Percentiles rank a stretch among this genome's conserved stretches.
These are phyloP conservation scores for Septoria linicola DNA, from an alignment of 2,329 filamentous ascomycete species.

Conservation along the genomic window DNA sequence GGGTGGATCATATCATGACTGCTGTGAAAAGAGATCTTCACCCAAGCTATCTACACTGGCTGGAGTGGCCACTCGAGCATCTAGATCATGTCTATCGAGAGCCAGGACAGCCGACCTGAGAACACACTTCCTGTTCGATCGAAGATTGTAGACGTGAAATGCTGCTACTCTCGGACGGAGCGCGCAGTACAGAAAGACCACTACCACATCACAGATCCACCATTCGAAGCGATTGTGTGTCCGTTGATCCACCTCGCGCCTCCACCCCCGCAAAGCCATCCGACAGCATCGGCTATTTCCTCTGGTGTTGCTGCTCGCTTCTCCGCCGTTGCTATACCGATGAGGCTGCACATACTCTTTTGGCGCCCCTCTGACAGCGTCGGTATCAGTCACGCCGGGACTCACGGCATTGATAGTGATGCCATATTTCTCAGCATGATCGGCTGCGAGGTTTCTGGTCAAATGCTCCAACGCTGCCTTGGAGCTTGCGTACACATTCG, in stretches of 20 bases:
- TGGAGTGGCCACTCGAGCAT: slow-evolving; percentile 16
- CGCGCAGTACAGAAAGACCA: too few relatives aligned
- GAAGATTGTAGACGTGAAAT: too few relatives aligned
- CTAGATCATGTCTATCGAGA: not conserved
- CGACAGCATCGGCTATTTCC: slow-evolving; percentile 58
- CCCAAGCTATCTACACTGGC: slow-evolving; percentile 20
- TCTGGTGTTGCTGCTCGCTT: slow-evolving; percentile 52
- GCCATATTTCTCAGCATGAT: slow-evolving; percentile 53
- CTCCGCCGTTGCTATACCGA: slow-evolving; percentile 52
- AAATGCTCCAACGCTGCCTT: slow-evolving; percentile 63
- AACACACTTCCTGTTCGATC: too few relatives aligned
- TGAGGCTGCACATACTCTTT: slow-evolving; percentile 58
- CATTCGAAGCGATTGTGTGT: slow-evolving; percentile 10
- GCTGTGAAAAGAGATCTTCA: slow-evolving; percentile 19
- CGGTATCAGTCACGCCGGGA: slow-evolving; percentile 44
- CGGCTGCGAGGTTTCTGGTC: slow-evolving; percentile 58
- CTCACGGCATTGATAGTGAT: slow-evolving; percentile 62
- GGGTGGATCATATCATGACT: slow-evolving; percentile 20
- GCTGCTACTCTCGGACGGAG: too few relatives aligned
- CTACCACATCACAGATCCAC: too few relatives aligned
- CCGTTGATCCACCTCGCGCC: slow-evolving; percentile 25
- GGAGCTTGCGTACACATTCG: slow-evolving; percentile 55
- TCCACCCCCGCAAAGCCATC: slow-evolving; percentile 50
- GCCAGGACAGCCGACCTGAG: too few relatives aligned
- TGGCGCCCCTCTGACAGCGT: slow-evolving; percentile 45